Evolutionary conservation across 306 rosid species (phyloP), one percentile per base, ranked within the genome.

Genomic region (Spatholobus suberectus): DNA sequence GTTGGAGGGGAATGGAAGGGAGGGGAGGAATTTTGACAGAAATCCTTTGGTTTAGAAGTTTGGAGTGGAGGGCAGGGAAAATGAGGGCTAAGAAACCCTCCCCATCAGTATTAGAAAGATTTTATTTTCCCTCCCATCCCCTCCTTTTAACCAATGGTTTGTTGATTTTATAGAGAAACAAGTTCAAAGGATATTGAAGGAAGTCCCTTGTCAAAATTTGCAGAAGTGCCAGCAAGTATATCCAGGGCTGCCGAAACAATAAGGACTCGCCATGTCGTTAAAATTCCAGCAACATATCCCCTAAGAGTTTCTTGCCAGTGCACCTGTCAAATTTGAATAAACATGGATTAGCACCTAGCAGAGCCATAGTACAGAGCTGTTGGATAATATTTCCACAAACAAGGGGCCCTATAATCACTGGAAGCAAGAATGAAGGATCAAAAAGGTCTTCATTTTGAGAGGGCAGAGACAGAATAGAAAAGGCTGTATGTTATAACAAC

Each of bases 231-330:
- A 15, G 98, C 97, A 81, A 95, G 88, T 62, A 92, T 84, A 69
- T 93, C 98, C 79, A 95, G 92, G 80, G 90, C 91, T 8, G 93
- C 89, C 0, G 98, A 91, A 85, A 93, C 95, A 77, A 95, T 89
- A 73, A 95, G 95, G 83, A 93, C 97, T 82, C 97, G 91, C 1
- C 87, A 87, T 5, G 97, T 90, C 20, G 98, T 95, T 87, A 93
- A 71, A 85, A 95, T 71, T 85, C 98, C 98, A 0, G 95, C 98
- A 73, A 95, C 98, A 79, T 86, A 80, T 26, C 98, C 98, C 88
- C 95, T 84, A 49, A 89, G 93, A 78, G 98, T 93, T 83, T 95
- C 97, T 89, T 95, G 98, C 98, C 98, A 95, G 78, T 95, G 93
- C 86, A 95, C 97, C 98, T 95, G 91, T 76, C 85, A 80, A 70